Percentiles rank a stretch among this genome's conserved stretches.
Evolutionary conservation across 768 basidiomycete genomes (phyloP).

Genomic region (Clavulina sp.): DNA sequence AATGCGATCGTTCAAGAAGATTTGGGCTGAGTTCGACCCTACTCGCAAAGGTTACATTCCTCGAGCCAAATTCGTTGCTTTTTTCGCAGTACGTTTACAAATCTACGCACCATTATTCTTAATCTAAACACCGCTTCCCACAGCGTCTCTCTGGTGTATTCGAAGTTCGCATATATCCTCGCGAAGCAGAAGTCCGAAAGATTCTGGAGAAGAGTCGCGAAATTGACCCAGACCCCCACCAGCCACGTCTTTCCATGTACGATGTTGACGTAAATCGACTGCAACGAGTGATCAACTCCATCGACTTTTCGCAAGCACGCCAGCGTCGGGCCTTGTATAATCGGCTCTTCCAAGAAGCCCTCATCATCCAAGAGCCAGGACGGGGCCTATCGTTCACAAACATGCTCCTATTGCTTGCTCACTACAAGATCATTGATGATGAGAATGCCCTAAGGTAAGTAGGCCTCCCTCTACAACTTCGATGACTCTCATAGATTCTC

Average conservation of each 20-base stretch:
- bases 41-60: conserved; percentile 63
- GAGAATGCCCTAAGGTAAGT: conserved; percentile 74
- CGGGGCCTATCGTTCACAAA: conserved; percentile 80
- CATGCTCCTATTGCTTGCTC: conserved; percentile 75
- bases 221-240: conserved; percentile 13
- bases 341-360: conserved; percentile 75
- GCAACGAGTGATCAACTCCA: conserved; percentile 34
- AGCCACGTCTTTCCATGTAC: conserved; percentile 19
- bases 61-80: conserved; percentile 48
- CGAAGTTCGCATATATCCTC: conserved; percentile 72
- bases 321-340: conserved; percentile 53
- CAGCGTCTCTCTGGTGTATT: conserved; percentile 77
- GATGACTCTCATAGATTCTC: not conserved
- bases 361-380: conserved; percentile 47
- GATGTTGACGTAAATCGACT: conserved; percentile 52
- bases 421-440: conserved; percentile 84
- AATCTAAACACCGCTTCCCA: not conserved
- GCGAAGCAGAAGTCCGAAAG: conserved; percentile 41
- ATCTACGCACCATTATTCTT: not conserved
- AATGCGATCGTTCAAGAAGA: conserved; percentile 87
- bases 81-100: conserved; percentile 51
- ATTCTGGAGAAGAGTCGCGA: conserved; percentile 35
- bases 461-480: not conserved
- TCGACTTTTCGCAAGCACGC: conserved; percentile 48
- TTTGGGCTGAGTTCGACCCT: conserved; percentile 77